Evolutionary conservation across 116 monocot genomes (phyloP).

Genomic region (Phalaenopsis hybrid): DNA sequence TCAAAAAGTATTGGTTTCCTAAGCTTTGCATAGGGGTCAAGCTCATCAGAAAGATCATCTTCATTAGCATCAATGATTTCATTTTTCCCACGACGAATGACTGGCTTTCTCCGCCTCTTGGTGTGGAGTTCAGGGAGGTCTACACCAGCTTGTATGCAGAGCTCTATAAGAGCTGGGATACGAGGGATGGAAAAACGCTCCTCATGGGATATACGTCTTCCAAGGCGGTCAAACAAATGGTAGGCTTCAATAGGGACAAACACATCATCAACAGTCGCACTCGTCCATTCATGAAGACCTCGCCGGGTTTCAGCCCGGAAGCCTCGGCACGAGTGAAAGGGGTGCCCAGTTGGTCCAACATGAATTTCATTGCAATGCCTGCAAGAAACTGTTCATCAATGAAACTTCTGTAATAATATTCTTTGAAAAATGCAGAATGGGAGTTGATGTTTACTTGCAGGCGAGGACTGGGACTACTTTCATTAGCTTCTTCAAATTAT

Average conservation of each 20-base stretch:
- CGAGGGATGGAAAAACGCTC: constrained; percentile 71
- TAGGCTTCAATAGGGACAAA: constrained; percentile 58
- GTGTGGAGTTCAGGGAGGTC: constrained; percentile 78
- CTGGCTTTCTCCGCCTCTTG: constrained; percentile 78
- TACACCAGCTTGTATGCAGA: constrained; percentile 93
- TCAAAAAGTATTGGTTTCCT: constrained; percentile 45
- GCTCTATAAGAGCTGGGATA: constrained; percentile 72
- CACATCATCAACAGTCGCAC: constrained; percentile 61
- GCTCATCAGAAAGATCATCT: constrained; percentile 80
- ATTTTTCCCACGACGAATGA: constrained; percentile 55
- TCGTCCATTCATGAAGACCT: constrained; percentile 73
- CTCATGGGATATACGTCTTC: constrained; percentile 66
- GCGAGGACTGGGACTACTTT: constrained; percentile 81
- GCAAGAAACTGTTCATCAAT: constrained; percentile 13
- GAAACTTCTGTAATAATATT: neutral
- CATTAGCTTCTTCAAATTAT: constrained; percentile 80
- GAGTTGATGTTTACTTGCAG: constrained; percentile 67
- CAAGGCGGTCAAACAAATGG: constrained; percentile 80
- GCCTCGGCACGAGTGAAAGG: constrained; percentile 76
- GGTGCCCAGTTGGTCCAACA: constrained; percentile 68
- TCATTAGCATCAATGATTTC: constrained; percentile 88
- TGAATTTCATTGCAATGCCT: constrained; percentile 93
- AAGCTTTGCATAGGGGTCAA: constrained; percentile 25
- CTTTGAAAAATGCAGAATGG: neutral
- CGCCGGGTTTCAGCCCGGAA: constrained; percentile 36